Conservation (phyloP, 179 eudicot genomes). For the Spinacia oleracea region DNA sequence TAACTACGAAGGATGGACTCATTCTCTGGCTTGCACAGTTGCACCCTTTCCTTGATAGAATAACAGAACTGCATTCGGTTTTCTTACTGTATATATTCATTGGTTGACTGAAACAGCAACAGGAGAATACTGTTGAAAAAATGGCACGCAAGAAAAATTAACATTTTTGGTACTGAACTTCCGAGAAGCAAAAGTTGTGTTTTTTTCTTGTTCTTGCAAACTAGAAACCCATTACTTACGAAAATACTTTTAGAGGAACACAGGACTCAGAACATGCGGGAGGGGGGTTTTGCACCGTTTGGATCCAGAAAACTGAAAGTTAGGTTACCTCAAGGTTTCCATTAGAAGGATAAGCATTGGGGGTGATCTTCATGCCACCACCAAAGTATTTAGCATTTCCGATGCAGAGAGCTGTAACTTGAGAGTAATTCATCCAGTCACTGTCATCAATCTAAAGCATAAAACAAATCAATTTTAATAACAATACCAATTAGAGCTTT, state of each 20-base stretch:
- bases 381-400: conserved; percentile 98
- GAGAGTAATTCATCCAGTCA: conserved; percentile 79
- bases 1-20: not conserved
- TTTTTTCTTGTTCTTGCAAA: not conserved
- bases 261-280: not conserved
- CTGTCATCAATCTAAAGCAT: conserved; percentile 56
- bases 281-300: not conserved
- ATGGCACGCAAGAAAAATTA: not conserved
- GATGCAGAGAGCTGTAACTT: conserved; percentile 89
- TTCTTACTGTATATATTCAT: not conserved
- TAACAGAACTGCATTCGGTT: not conserved
- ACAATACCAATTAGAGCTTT: too few species aligned
- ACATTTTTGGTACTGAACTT: not conserved
- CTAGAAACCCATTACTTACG: not conserved
- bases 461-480: not conserved
- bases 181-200: not conserved
- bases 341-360: conserved; percentile 78
- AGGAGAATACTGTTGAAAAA: too few species aligned
- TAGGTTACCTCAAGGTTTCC: conserved; percentile 72
- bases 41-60: not conserved
- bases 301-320: conserved; percentile 5
- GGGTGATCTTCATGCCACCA: conserved; percentile 98
- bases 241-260: not conserved
- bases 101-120: not conserved
- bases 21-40: not conserved